Evolutionary conservation across 306 rosid genomes (phyloP).

Genomic region (Inga oerstediana): DNA sequence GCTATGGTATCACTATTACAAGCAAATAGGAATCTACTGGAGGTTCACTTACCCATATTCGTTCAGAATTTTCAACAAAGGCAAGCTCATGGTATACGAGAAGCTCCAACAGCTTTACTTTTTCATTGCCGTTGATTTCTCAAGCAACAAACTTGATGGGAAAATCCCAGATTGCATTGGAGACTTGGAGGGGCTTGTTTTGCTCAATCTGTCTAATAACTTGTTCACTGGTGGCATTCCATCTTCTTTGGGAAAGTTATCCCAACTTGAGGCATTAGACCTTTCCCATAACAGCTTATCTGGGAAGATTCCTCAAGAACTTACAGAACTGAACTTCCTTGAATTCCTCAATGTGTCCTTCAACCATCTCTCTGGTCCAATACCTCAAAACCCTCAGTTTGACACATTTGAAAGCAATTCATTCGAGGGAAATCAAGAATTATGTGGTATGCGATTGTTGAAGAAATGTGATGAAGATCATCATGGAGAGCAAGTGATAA

Average conservation of each 20-base stretch:
- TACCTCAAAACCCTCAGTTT: constrained; percentile 34
- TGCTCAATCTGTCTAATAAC: constrained; percentile 35
- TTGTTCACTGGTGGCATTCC: constrained; percentile 30
- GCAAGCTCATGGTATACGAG: neutral
- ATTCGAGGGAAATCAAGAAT: constrained; percentile 30
- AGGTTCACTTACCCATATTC: neutral
- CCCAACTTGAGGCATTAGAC: constrained; percentile 33
- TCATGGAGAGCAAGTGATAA: neutral
- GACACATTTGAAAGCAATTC: constrained; percentile 12
- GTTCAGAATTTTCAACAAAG: constrained; percentile 25
- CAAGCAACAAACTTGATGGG: constrained; percentile 37
- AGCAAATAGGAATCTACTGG: too few relatives aligned
- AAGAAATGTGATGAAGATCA: constrained; percentile 16
- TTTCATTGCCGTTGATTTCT: constrained; percentile 31
- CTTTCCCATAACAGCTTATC: constrained; percentile 32
- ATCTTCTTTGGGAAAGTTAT: constrained; percentile 34
- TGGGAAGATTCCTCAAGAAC: constrained; percentile 30
- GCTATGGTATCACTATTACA: rapidly evolving
- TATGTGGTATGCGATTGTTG: constrained; percentile 32
- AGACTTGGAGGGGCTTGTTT: constrained; percentile 9
- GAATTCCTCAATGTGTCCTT: constrained; percentile 32
- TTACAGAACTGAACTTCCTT: constrained; percentile 25
- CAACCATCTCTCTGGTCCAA: constrained; percentile 28
- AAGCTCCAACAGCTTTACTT: neutral
- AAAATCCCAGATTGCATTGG: constrained; percentile 26